Conservation (phyloP, 2,329 filamentous ascomycete species). For the Pochonia chlamydosporia region DNA sequence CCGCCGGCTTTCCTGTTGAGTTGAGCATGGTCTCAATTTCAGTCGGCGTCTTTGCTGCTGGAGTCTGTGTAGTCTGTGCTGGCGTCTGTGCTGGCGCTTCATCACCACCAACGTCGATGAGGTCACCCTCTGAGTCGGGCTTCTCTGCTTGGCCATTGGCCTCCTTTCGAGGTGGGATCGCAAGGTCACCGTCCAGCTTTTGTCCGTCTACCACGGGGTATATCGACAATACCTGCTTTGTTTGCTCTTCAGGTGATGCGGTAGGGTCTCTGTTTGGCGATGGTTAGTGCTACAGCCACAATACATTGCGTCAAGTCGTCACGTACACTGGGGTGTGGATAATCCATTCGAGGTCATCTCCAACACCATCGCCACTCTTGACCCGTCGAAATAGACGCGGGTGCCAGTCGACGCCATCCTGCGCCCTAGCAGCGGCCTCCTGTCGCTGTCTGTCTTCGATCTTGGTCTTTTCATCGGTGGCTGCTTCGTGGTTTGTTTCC, state of each 20-base stretch:
- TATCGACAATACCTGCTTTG: conserved; percentile 79
- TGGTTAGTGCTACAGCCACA: conserved; percentile 10
- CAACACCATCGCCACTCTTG: conserved; percentile 70
- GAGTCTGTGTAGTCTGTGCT: conserved; percentile 5
- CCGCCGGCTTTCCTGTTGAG: conserved; percentile 39
- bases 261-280: conserved; percentile 20
- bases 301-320: not conserved
- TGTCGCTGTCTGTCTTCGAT: conserved; percentile 90
- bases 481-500: conserved; percentile 77
- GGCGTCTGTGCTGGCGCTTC: conserved; percentile 1
- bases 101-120: conserved; percentile 53
- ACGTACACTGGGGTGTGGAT: conserved; percentile 78
- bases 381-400: conserved; percentile 79
- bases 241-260: conserved; percentile 60
- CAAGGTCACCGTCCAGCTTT: conserved; percentile 45
- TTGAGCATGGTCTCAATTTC: conserved; percentile 40
- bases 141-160: conserved; percentile 3
- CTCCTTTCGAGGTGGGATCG: conserved; percentile 43
- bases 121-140: conserved; percentile 25
- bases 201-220: conserved; percentile 81
- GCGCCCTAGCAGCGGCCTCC: conserved; percentile 73
- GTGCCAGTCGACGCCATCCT: conserved; percentile 79
- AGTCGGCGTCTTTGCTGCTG: conserved; percentile 13
- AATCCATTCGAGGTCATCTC: conserved; percentile 92
- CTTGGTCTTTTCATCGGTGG: conserved; percentile 93